Evolutionary conservation across 805 yeast genomes (phyloP).

Genomic region (Yarrowia keelungensis): DNA sequence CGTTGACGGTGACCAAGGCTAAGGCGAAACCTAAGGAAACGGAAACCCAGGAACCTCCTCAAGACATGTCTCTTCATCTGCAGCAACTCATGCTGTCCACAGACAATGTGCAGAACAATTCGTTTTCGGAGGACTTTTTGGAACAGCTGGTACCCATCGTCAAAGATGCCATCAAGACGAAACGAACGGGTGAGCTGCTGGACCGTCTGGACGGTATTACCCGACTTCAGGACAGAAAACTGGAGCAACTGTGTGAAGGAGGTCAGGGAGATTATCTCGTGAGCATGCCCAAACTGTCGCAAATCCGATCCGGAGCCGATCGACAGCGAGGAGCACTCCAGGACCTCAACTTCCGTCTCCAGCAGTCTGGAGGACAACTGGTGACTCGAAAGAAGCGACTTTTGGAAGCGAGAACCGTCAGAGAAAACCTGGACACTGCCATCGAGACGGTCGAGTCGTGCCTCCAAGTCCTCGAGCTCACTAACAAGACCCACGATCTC

Average conservation of each 20-base stretch:
- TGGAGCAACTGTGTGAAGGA: slow-evolving; percentile 66
- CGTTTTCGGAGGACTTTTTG: slow-evolving; percentile 64
- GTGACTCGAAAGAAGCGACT: slow-evolving; percentile 63
- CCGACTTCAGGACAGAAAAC: slow-evolving; percentile 65
- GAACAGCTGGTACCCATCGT: slow-evolving; percentile 82
- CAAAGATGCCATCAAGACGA: slow-evolving; percentile 63
- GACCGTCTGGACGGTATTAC: slow-evolving; percentile 63
- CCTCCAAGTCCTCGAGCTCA: slow-evolving; percentile 80
- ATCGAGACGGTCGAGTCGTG: slow-evolving; percentile 72
- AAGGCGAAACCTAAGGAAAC: slow-evolving; percentile 9
- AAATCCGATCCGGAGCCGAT: slow-evolving; percentile 64
- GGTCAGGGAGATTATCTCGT: slow-evolving; percentile 58
- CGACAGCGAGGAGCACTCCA: slow-evolving; percentile 62
- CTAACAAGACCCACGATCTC: slow-evolving; percentile 83
- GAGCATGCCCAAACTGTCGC: slow-evolving; percentile 67
- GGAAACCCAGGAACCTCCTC: slow-evolving; percentile 21
- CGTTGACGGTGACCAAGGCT: slow-evolving; percentile 9
- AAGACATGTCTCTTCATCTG: slow-evolving; percentile 34
- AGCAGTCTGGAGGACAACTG: slow-evolving; percentile 70
- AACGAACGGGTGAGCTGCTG: slow-evolving; percentile 64
- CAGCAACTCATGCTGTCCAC: slow-evolving; percentile 34
- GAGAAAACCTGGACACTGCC: slow-evolving; percentile 73
- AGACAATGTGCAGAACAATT: slow-evolving; percentile 20
- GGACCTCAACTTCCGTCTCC: slow-evolving; percentile 63
- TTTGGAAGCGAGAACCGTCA: slow-evolving; percentile 67